Percentiles rank a stretch among this genome's conserved stretches.
These are phyloP conservation scores for Dunaliella sp. DNA, from an alignment of 139 green algal genomes.

Conservation along the genomic window DNA sequence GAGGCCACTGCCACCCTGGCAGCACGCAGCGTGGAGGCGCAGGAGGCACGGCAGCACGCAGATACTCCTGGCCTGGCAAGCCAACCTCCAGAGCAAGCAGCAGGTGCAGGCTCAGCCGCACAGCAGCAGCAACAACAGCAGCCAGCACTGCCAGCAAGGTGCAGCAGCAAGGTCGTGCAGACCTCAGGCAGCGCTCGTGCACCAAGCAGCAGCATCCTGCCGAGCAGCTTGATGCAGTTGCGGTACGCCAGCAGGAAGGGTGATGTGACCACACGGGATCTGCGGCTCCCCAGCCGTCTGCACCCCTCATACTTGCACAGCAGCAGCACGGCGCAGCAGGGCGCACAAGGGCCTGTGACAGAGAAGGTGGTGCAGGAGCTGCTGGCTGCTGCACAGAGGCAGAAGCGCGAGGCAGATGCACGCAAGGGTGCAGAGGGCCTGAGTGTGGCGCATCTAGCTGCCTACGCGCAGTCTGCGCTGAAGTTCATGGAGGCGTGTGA, in stretches of 20 bases:
- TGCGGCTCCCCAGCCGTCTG: background rate
- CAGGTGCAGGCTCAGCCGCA: background rate
- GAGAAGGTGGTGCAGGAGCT: background rate
- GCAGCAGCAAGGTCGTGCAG: background rate
- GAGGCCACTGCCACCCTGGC: background rate
- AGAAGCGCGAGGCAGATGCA: background rate
- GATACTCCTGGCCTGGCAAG: too few species aligned
- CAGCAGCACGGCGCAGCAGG: too few species aligned
- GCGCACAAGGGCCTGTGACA: background rate
- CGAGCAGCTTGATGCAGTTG: background rate
- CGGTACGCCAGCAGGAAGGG: background rate
- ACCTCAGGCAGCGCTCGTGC: background rate
- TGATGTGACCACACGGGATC: background rate
- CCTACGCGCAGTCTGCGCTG: constrained; percentile 6
- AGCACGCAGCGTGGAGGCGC: background rate
- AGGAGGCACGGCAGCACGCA: background rate
- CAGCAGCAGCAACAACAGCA: background rate
- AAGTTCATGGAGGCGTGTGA: constrained; percentile 29
- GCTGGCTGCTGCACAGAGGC: background rate
- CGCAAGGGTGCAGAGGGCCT: background rate
- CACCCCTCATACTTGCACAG: too few species aligned
- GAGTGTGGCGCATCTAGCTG: background rate
- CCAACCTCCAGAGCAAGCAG: too few species aligned
- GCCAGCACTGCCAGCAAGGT: background rate
- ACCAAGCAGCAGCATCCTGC: background rate